Conservation (phyloP, 2,329 filamentous ascomycete genomes). For the Penicillium rolfsii region DNA sequence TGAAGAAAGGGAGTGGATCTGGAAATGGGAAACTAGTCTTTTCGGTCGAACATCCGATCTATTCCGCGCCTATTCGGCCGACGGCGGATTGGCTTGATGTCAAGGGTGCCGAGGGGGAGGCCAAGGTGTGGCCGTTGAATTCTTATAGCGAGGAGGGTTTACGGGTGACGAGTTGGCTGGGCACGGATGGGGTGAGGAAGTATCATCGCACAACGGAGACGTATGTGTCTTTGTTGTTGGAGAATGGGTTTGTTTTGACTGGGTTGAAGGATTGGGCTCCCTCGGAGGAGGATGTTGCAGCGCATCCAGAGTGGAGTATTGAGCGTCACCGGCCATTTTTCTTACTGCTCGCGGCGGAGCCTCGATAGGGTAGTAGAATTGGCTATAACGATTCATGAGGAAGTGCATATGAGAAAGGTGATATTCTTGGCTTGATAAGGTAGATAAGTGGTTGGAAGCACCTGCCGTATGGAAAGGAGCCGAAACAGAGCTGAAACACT, state of each 20-base stretch:
- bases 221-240: conserved; percentile 46
- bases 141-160: conserved; percentile 49
- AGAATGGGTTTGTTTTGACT: conserved; percentile 44
- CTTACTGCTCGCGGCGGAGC: conserved; percentile 35
- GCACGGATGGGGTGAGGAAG: conserved; percentile 47
- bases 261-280: conserved; percentile 47
- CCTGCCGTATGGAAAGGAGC: neutral
- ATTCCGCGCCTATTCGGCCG: conserved; percentile 45
- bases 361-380: neutral
- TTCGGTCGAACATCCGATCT: conserved; percentile 54
- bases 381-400: neutral
- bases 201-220: conserved; percentile 53
- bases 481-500: too few relatives aligned
- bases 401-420: neutral
- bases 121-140: conserved; percentile 49
- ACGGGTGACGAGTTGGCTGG: conserved; percentile 49
- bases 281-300: conserved; percentile 34
- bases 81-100: conserved; percentile 26
- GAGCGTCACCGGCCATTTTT: conserved; percentile 43
- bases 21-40: conserved; percentile 38
- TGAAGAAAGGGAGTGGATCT: conserved; percentile 24
- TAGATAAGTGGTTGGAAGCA: neutral
- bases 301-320: conserved; percentile 36
- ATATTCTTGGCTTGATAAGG: neutral
- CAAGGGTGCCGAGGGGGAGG: conserved; percentile 30